Base-by-base conservation (phyloP, 2,329 filamentous ascomycete species). In the Diaporthe citri region DNA sequence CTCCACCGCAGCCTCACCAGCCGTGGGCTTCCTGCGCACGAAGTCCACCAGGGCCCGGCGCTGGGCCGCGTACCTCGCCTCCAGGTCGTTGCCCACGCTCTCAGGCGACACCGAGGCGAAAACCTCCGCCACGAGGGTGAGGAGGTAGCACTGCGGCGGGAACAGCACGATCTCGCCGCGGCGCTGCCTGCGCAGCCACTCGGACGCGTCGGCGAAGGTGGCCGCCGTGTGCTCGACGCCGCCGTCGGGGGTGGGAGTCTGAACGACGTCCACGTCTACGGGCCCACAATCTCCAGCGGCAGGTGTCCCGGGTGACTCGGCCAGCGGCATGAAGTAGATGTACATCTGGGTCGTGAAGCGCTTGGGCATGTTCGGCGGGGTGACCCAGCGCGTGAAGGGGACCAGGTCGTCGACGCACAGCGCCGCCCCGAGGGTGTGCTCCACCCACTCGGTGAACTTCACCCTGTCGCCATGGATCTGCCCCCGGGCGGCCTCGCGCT, bases 281-380 rank as follows among this genome's bases (percentile, higher is more conserved):
- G 52, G 48, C n/a, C 39, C 22, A 17, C 43, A 25, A 15, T 15
- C 66, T 5, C 10, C 66, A 22, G 31, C 7, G 34, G 8, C n/a
- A 25, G 62, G 4, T 2, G 64, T 20, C 7, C 55, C 10, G 4
- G 74, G 51, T 2, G 59, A 59, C 4, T 64, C 76, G n/a, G 84
- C 82, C 15, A 92, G 84, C 0, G 95, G 95, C 3, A 98, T 88
- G 83, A 97, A 93, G 84, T 98, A 98, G 15, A 98, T 83, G 84
- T 98, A 99, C 96, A 98, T 98, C 82, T 98, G 96, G 0, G 96
- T 98, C 0, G 94, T 95, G 85, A 97, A 99, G 60, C 97, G 90
- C 79, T 93, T 95, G 0, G 92, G 90, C 1, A 93, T 86, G 76
- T 90, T 91, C 0, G 87, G 84, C 0, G 96, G 96, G 3, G 97